Evolutionary conservation across 805 yeast genomes (phyloP).

Genomic region (Blastobotrys mokoenaii): DNA sequence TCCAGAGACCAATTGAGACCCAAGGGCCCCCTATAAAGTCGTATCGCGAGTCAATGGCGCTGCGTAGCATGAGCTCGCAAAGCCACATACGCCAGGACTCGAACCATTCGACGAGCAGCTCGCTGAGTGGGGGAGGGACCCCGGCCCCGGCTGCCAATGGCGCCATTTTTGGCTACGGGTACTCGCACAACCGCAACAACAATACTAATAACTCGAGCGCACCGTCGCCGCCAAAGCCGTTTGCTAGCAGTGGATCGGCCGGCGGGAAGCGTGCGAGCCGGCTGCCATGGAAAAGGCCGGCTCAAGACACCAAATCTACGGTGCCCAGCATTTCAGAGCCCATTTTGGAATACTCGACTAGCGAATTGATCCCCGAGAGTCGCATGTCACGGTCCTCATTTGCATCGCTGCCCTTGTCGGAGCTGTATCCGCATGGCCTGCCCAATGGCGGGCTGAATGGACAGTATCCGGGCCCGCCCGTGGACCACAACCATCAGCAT

Average conservation of each 20-base stretch:
- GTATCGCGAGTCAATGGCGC: constrained; percentile 1
- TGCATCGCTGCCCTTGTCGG: constrained; percentile 2
- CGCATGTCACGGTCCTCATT: neutral
- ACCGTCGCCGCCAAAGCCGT: neutral
- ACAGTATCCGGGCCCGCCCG: too few relatives aligned
- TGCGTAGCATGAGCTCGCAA: neutral
- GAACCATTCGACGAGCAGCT: neutral
- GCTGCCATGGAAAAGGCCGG: constrained; percentile 3
- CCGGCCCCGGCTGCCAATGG: neutral
- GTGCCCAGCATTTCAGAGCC: constrained; percentile 18
- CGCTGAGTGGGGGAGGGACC: too few relatives aligned
- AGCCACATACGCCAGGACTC: neutral
- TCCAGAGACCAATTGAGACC: too few relatives aligned
- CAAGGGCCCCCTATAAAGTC: constrained; percentile 1
- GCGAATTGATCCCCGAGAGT: constrained; percentile 14
- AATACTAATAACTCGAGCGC: neutral
- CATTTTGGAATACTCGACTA: constrained; percentile 18
- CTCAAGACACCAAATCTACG: neutral
- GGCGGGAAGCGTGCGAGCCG: neutral
- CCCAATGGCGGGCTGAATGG: neutral
- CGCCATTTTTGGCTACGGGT: neutral
- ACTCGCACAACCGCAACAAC: neutral
- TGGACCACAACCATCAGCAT: too few relatives aligned
- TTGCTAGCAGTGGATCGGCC: too few relatives aligned
- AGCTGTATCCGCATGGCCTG: neutral